Percentiles rank a stretch among this genome's conserved stretches.
Evolutionary conservation across 305 asterid genomes (phyloP).

Genomic region (Fraxinus greggii): DNA sequence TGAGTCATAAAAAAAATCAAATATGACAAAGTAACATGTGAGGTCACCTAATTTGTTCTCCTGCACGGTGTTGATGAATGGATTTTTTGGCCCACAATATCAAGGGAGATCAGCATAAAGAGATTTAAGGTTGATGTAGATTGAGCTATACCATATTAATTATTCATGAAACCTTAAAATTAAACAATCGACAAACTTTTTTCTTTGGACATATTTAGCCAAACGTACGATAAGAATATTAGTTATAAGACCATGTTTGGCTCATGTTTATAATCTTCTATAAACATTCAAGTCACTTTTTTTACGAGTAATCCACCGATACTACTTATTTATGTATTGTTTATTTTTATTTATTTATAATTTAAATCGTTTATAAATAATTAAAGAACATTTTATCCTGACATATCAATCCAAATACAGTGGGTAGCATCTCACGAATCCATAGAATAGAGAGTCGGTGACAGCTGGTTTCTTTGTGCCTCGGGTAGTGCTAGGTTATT

Average conservation of each 20-base stretch:
- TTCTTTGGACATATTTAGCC: neutral
- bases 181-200: neutral
- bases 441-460: neutral
- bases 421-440: neutral
- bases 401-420: neutral
- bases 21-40: neutral
- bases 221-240: neutral
- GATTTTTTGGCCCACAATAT: constrained; percentile 36
- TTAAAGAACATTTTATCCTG: too few species aligned
- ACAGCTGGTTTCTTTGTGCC: neutral
- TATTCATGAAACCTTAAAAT: too few species aligned
- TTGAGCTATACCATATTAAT: neutral
- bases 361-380: too few species aligned
- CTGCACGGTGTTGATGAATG: constrained; percentile 33
- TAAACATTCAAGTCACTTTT: too few species aligned
- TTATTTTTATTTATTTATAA: too few species aligned
- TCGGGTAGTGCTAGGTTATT: neutral
- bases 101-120: constrained; percentile 35
- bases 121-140: constrained; percentile 37
- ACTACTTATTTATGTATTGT: too few species aligned
- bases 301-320: too few species aligned
- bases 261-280: neutral
- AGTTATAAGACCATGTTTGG: neutral
- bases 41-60: constrained; percentile 36
- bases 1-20: neutral